A percentile compares a stretch with the other conserved stretches of the same genome.
Conservation (phyloP, 2,329 filamentous ascomycete genomes). For the Neofusicoccum laricinum region DNA sequence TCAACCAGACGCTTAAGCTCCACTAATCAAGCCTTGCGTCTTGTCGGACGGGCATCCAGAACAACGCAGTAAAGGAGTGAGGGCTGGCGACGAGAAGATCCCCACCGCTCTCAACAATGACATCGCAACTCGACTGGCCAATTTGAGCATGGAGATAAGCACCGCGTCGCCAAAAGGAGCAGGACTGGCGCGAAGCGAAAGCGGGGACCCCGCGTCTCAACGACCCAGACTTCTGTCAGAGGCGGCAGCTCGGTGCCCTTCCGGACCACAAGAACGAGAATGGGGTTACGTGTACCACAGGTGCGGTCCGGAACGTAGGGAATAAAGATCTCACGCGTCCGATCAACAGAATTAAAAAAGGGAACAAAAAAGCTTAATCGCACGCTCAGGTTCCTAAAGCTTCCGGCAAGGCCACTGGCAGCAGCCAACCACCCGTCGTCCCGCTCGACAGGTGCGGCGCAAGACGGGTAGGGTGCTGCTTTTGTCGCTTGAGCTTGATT, state of each 20-base stretch:
- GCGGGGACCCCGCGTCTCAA: conserved; percentile 7
- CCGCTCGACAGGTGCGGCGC: not conserved
- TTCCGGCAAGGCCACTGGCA: not conserved
- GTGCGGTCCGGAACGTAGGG: not conserved
- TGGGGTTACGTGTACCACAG: not conserved
- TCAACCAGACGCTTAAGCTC: not conserved
- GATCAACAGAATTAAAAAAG: not conserved
- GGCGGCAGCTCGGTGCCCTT: not conserved
- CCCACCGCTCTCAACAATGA: not conserved
- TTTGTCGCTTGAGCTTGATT: not conserved
- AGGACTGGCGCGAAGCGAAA: not conserved
- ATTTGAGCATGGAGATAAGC: not conserved
- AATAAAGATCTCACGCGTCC: not conserved
- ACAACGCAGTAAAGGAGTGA: not conserved
- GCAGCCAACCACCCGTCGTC: not conserved
- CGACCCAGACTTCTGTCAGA: not conserved
- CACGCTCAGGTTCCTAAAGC: not conserved
- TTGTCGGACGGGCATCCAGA: not conserved
- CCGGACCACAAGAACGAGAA: not conserved
- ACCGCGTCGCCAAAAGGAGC: not conserved
- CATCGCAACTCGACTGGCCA: not conserved
- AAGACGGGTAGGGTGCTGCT: too few relatives aligned
- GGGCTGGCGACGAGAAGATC: not conserved
- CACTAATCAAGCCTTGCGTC: not conserved
- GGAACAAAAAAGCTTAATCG: conserved; percentile 4